phyloP scores from a whole-genome alignment of 2,329 filamentous ascomycete genomes.

The Blumeriella jaapii region DNA sequence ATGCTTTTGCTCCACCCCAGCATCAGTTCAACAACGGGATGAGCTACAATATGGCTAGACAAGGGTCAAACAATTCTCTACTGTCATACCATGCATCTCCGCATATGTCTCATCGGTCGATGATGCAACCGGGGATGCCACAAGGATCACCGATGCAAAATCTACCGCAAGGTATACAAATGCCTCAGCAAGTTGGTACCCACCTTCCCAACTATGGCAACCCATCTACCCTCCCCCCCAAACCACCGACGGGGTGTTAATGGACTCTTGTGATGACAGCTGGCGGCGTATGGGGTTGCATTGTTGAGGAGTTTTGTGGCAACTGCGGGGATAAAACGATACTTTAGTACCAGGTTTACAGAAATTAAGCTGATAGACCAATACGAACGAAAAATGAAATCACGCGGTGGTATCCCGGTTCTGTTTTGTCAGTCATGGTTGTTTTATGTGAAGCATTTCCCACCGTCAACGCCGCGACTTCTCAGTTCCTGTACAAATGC shows the following conservation, averaged over 20 bases:
- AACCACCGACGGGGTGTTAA: conserved; percentile 36
- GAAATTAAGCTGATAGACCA: conserved; percentile 24
- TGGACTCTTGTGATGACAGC: conserved; percentile 21
- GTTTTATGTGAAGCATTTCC: conserved; percentile 30
- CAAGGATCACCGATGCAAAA: conserved; percentile 20
- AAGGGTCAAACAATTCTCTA: conserved; percentile 28
- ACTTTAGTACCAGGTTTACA: conserved; percentile 23
- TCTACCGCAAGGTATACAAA: background rate
- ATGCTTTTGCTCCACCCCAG: conserved; percentile 24
- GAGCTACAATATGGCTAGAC: conserved; percentile 28
- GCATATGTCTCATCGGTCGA: conserved; percentile 26
- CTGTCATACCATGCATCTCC: conserved; percentile 29
- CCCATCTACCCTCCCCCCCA: conserved; percentile 40
- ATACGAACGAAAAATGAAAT: conserved; percentile 14
- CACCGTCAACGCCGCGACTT: conserved; percentile 37
- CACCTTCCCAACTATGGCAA: conserved; percentile 46
- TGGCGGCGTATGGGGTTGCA: conserved; percentile 28
- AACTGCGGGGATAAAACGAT: conserved; percentile 23
- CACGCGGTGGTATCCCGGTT: background rate
- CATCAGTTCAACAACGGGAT: conserved; percentile 25
- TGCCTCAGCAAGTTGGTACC: conserved; percentile 28
- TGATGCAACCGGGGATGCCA: conserved; percentile 27
- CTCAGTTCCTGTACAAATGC: conserved; percentile 28
- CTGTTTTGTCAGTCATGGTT: conserved; percentile 14
- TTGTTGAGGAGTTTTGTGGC: conserved; percentile 27